Conservation (phyloP, 345 rosid genomes). For the Populus euphratica region DNA sequence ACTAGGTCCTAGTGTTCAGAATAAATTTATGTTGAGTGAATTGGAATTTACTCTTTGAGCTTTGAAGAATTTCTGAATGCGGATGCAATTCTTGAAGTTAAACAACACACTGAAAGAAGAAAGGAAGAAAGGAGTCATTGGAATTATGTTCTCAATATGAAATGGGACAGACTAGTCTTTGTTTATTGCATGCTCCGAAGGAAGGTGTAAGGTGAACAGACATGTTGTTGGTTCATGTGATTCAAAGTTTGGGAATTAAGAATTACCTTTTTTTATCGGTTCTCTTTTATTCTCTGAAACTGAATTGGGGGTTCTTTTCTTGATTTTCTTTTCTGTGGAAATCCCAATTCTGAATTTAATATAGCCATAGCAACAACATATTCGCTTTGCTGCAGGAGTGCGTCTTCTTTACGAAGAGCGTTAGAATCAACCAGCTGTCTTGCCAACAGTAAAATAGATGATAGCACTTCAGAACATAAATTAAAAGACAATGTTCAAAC, state of each 20-base stretch:
- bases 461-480: conserved; percentile 32
- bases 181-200: not conserved
- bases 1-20: not conserved
- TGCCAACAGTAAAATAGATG: conserved; percentile 32
- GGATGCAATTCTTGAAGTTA: not conserved
- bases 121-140: not conserved
- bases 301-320: not conserved
- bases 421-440: conserved; percentile 38
- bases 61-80: not conserved
- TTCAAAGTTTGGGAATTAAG: not conserved
- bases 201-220: not conserved
- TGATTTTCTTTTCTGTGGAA: not conserved
- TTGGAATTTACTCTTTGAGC: not conserved
- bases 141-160: not conserved
- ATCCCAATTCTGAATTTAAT: conserved; percentile 1
- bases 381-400: conserved; percentile 55
- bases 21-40: not conserved
- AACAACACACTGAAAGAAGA: not conserved
- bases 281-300: not conserved
- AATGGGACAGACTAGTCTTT: not conserved
- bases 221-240: not conserved
- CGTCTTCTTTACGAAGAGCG: conserved; percentile 62
- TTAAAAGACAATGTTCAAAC: conserved; percentile 29
- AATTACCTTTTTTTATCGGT: not conserved
- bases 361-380: not conserved